Base-by-base conservation (phyloP, 2,329 filamentous ascomycete genomes). In the Raffaelea ambrosiae region DNA sequence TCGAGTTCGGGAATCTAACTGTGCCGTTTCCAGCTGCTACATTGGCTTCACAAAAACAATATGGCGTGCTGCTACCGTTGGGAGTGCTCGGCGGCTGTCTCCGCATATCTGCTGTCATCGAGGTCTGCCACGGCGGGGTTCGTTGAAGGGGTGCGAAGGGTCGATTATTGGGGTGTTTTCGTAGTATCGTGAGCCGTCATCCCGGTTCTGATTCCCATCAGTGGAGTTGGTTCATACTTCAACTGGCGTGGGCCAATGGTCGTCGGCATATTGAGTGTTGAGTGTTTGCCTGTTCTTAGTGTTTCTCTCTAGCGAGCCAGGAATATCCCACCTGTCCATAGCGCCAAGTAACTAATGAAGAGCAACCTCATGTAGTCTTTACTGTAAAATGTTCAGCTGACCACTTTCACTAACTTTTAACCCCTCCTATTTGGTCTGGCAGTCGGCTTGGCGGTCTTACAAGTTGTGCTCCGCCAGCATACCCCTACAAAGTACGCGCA, bases 141-240 rank as follows among this genome's bases (percentile, higher is more conserved):
- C 67, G 36, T 63, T 67, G 67, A 72, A 40, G 76, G 72, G 42
- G 55, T 77, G 20, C 64, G 62, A 43, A 76, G 74, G 40, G 78
- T 84, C 47, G 81, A 85, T 58, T 80, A 74, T 53, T 71, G 65
- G 21, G 81, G 81, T 2, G 66, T 79, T 1, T 48, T 81, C 11
- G 67, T 71, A 3, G 75, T 72, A 4, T 76, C 76, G 0, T 62
- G 72, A 7, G 78, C 72, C 0, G 72, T 82, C 23, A 72, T 84
- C 10, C 67, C 83, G 14, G 55, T 84, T 3, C 66, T 84, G 16
- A 80, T 84, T 41, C 80, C 81, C 0, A 72, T 84, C 14, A 82
- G 79, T 3, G 78, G 78, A 11, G 59, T 55, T 8, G 77, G 74
- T 1, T 69, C 71, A 0, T 77, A 78, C 49, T 80, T 79, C 51